Evolutionary conservation across 1,139 yeast species (phyloP).

Genomic region (Yamadazyma siamensis): DNA sequence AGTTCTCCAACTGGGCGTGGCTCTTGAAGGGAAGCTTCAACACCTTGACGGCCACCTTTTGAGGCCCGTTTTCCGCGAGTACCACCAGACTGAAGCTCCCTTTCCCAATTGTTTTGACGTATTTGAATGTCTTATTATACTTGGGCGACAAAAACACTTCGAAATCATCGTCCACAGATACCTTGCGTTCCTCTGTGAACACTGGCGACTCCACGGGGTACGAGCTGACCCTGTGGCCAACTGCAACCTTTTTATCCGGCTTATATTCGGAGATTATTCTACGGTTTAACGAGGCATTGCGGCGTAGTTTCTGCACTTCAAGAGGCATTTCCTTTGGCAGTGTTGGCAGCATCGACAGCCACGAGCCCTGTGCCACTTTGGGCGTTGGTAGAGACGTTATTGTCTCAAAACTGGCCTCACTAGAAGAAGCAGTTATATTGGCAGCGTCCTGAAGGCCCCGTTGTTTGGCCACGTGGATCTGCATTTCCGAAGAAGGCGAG

Average conservation of each 20-base stretch:
- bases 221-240: constrained; percentile 3
- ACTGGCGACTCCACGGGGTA: not conserved
- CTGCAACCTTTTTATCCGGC: constrained; percentile 22
- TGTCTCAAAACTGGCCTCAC: constrained; percentile 37
- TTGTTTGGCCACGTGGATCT: not conserved
- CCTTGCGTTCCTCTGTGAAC: not conserved
- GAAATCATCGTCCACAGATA: not conserved
- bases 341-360: constrained; percentile 6
- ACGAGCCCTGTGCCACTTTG: constrained; percentile 44
- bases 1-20: constrained; percentile 26
- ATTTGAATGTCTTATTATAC: constrained; percentile 13
- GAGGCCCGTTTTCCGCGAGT: constrained; percentile 30
- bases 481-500: not conserved
- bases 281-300: constrained; percentile 2
- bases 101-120: constrained; percentile 41
- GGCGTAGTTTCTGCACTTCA: constrained; percentile 5
- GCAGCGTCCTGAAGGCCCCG: not conserved
- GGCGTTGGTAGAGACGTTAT: constrained; percentile 58
- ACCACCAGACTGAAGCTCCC: constrained; percentile 63
- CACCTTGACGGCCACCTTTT: constrained; percentile 40
- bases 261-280: constrained; percentile 35
- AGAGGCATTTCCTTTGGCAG: constrained; percentile 8
- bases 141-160: not conserved
- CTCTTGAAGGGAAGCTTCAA: constrained; percentile 31
- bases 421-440: not conserved